These are phyloP conservation scores for Vaccinium myrtillus DNA, from an alignment of 148 eudicot genomes.

Conservation along the genomic window DNA sequence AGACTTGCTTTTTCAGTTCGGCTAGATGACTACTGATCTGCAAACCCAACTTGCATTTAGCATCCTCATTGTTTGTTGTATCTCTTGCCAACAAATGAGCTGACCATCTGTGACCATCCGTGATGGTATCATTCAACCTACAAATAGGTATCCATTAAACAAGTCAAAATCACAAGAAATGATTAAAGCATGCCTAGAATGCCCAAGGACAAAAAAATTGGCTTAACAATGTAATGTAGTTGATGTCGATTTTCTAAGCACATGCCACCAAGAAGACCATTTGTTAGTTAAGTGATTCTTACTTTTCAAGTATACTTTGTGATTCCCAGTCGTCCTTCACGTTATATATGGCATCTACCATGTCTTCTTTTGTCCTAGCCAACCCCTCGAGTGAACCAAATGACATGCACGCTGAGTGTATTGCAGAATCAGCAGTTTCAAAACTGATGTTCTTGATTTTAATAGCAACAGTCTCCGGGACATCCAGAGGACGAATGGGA, in stretches of 20 bases:
- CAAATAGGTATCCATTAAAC: background rate
- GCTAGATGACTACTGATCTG: conserved; percentile 16
- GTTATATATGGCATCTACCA: conserved; percentile 24
- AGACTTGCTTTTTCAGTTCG: background rate
- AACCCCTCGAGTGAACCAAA: conserved; percentile 26
- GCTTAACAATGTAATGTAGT: background rate
- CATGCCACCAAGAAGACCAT: background rate
- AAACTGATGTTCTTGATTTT: conserved; percentile 22
- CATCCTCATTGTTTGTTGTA: background rate
- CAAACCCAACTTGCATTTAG: conserved; percentile 19
- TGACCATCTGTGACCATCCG: conserved; percentile 20
- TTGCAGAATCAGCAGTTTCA: conserved; percentile 11
- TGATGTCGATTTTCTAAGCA: background rate
- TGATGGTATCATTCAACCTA: conserved; percentile 23
- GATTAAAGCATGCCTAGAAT: background rate
- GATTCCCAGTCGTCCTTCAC: conserved; percentile 14
- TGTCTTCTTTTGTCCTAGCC: conserved; percentile 22
- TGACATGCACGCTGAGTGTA: conserved; percentile 27
- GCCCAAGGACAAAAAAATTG: background rate
- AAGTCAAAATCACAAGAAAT: background rate
- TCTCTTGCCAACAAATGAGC: conserved; percentile 21
- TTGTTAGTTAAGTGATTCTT: conserved; percentile 9
- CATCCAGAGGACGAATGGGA: conserved; percentile 20
- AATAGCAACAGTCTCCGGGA: conserved; percentile 15
- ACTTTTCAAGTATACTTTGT: conserved; percentile 21